Evolutionary conservation across 306 rosid species (phyloP).

Genomic region (Rosa rugosa): DNA sequence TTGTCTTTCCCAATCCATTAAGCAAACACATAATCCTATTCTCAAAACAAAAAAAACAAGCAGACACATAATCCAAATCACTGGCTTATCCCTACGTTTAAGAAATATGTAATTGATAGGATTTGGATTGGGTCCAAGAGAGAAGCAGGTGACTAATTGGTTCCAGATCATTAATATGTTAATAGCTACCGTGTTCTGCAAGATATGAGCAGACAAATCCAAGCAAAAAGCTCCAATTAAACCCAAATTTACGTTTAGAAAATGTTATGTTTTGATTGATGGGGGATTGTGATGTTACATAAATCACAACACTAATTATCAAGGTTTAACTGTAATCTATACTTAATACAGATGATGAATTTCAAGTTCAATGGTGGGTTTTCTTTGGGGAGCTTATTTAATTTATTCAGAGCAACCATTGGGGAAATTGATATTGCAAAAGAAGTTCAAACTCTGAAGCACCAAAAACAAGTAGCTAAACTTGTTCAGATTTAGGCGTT

Average conservation of each 20-base stretch:
- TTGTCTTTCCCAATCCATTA: constrained; percentile 26
- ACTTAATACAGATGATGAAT: too few relatives aligned
- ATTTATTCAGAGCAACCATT: too few relatives aligned
- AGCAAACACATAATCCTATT: constrained; percentile 11
- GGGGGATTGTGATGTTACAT: background rate
- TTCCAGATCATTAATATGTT: background rate
- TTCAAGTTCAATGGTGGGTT: too few relatives aligned
- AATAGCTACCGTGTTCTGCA: constrained; percentile 19
- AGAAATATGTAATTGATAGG: constrained; percentile 24
- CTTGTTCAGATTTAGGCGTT: too few relatives aligned
- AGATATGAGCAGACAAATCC: constrained; percentile 26
- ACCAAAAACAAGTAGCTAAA: too few relatives aligned
- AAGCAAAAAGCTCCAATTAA: constrained; percentile 32
- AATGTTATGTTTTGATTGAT: background rate
- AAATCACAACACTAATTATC: background rate
- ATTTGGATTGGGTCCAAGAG: constrained; percentile 21
- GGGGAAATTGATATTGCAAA: too few relatives aligned
- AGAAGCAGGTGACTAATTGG: constrained; percentile 12
- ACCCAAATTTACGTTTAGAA: constrained; percentile 10
- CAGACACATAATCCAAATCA: constrained; percentile 25
- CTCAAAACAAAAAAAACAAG: background rate
- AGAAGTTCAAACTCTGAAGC: too few relatives aligned
- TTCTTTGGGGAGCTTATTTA: too few relatives aligned
- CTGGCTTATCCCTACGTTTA: constrained; percentile 31
- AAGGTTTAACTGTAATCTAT: background rate